A percentile compares a stretch with the other conserved stretches of the same genome.
Conservation (phyloP, 495 filamentous ascomycete species). For the Letharia lupina region DNA sequence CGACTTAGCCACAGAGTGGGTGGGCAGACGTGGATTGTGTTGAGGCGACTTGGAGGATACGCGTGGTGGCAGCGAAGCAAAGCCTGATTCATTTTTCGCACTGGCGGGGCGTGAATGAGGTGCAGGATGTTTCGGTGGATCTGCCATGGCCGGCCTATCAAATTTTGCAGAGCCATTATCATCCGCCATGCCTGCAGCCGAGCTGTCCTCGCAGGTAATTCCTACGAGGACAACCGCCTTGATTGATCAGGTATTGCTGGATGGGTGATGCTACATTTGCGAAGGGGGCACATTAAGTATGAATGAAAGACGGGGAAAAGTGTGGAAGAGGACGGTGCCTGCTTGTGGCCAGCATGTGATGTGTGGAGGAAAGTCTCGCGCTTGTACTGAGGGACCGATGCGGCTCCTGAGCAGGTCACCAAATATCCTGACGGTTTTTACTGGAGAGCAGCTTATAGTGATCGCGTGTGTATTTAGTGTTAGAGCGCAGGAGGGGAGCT, state of each 20-base stretch:
- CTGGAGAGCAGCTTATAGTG: constrained; percentile 2
- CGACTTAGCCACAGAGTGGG: constrained; percentile 13
- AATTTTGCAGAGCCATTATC: constrained; percentile 17
- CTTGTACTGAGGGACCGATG: constrained; percentile 13
- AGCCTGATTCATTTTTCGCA: constrained; percentile 14
- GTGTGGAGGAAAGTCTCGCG: constrained; percentile 11
- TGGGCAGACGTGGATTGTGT: constrained; percentile 7
- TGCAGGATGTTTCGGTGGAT: constrained; percentile 15
- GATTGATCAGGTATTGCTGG: constrained; percentile 2
- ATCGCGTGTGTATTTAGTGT: neutral
- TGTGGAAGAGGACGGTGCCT: neutral
- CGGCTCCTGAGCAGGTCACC: constrained; percentile 7
- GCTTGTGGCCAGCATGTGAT: constrained; percentile 7
- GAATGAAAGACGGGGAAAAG: neutral
- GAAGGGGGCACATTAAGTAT: neutral
- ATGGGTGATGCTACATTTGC: constrained; percentile 20
- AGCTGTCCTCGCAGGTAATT: constrained; percentile 17
- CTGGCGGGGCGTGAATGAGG: constrained; percentile 15
- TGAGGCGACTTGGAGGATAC: constrained; percentile 19
- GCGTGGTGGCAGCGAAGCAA: constrained; percentile 11
- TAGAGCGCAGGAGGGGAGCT: neutral
- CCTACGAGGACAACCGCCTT: constrained; percentile 19
- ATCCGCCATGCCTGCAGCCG: constrained; percentile 26
- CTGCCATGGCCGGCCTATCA: constrained; percentile 15
- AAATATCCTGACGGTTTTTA: neutral